Conservation (phyloP, 2,329 filamentous ascomycete genomes). For the Coniochaeta sp. region DNA sequence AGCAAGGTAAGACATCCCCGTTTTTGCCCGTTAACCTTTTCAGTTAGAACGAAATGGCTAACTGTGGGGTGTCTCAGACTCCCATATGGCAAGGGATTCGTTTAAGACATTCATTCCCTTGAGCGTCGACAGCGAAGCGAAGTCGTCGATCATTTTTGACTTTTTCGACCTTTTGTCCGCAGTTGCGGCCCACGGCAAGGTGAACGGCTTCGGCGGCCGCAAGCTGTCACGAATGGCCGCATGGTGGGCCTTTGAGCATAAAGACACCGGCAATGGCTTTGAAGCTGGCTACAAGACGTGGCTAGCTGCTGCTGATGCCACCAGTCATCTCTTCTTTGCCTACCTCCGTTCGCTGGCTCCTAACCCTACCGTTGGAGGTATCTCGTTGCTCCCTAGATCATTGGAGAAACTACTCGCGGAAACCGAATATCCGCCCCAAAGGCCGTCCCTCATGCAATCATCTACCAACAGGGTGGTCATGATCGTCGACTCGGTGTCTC, state of each 20-base stretch:
- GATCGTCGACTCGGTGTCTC: constrained; percentile 92
- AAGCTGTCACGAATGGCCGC: constrained; percentile 93
- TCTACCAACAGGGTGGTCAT: constrained; percentile 86
- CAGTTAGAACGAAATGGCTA: constrained; percentile 1
- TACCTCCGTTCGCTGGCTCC: constrained; percentile 87
- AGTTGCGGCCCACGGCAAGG: constrained; percentile 86
- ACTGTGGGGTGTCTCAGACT: constrained; percentile 51
- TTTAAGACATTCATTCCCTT: constrained; percentile 96
- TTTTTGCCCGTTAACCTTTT: neutral
- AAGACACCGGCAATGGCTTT: constrained; percentile 81
- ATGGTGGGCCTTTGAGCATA: constrained; percentile 97
- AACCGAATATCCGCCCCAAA: constrained; percentile 86
- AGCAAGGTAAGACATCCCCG: constrained; percentile 59
- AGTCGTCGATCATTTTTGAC: constrained; percentile 84
- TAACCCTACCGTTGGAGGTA: constrained; percentile 68
- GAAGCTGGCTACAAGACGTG: constrained; percentile 90
- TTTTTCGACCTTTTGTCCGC: constrained; percentile 93
- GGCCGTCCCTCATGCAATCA: constrained; percentile 67
- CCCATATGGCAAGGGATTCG: constrained; percentile 81
- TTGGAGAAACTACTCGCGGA: constrained; percentile 85
- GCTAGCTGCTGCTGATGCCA: constrained; percentile 83
- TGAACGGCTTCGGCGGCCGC: constrained; percentile 83
- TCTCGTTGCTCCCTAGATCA: constrained; percentile 81
- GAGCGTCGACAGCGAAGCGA: constrained; percentile 79
- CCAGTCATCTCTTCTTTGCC: constrained; percentile 95